Evolutionary conservation across 495 filamentous ascomycete genomes (phyloP).

Genomic region (Hypoxylon intermedium): DNA sequence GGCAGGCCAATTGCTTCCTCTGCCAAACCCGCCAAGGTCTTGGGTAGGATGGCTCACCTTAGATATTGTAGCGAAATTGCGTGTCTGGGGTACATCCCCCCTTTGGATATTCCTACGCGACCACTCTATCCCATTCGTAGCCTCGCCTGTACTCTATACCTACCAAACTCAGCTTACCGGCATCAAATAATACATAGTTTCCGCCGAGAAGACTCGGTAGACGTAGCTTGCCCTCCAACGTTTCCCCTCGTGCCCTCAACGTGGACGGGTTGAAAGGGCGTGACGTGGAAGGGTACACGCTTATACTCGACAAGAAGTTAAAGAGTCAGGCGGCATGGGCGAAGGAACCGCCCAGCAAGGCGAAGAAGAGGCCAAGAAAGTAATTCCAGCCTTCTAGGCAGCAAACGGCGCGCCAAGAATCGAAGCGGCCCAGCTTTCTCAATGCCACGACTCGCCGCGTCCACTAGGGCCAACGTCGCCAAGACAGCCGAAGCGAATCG

Average conservation of each 20-base stretch:
- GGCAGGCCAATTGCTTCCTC: slow-evolving; percentile 23
- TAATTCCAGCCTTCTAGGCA: not conserved
- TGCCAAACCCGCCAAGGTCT: slow-evolving; percentile 36
- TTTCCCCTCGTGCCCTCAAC: not conserved
- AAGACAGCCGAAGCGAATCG: slow-evolving; percentile 7
- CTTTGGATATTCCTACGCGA: not conserved
- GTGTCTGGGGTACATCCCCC: slow-evolving; percentile 10
- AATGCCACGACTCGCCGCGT: slow-evolving; percentile 21
- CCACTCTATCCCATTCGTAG: not conserved
- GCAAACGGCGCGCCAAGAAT: slow-evolving; percentile 17
- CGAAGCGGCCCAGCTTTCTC: slow-evolving; percentile 15
- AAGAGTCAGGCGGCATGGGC: not conserved
- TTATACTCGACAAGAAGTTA: not conserved
- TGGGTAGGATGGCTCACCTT: slow-evolving; percentile 29
- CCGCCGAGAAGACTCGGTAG: not conserved
- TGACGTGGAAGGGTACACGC: not conserved
- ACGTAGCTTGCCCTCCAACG: not conserved
- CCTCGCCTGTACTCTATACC: slow-evolving; percentile 6
- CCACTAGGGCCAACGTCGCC: slow-evolving; percentile 13
- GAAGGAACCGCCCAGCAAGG: slow-evolving; percentile 22
- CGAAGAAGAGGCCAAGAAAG: slow-evolving; percentile 26
- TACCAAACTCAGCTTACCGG: not conserved
- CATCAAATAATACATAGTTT: not conserved
- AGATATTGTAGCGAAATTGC: slow-evolving; percentile 32
- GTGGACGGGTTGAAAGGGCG: not conserved